Conservation (phyloP, 2,329 filamentous ascomycete genomes). For the Exophiala sideris region DNA sequence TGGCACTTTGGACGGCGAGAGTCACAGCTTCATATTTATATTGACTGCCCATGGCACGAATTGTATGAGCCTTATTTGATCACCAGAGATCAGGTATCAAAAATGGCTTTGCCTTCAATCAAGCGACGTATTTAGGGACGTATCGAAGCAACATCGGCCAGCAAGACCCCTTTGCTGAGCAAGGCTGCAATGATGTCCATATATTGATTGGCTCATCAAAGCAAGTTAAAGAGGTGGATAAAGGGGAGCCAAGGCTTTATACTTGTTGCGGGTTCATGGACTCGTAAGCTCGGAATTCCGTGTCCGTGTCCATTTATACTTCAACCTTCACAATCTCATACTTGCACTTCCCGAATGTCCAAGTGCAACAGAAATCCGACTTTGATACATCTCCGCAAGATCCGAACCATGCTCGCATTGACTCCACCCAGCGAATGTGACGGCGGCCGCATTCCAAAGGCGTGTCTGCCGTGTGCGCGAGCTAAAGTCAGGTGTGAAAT, state of each 20-base stretch:
- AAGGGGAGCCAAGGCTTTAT: neutral
- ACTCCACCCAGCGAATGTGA: neutral
- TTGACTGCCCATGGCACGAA: neutral
- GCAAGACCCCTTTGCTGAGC: neutral
- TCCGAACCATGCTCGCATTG: neutral
- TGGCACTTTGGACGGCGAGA: neutral
- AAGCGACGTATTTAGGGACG: neutral
- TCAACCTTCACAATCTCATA: neutral
- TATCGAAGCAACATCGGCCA: neutral
- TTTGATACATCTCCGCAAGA: neutral
- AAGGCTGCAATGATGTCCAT: neutral
- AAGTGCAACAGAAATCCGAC: neutral
- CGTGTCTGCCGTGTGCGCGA: conserved; percentile 13
- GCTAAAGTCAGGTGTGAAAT: conserved; percentile 15
- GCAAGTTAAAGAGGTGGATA: neutral
- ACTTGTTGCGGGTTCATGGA: neutral
- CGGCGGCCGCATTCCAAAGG: conserved; percentile 8
- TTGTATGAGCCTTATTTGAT: neutral
- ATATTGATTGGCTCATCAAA: neutral
- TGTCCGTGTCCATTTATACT: neutral
- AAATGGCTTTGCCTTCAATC: neutral
- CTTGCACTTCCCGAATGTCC: neutral
- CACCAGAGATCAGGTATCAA: neutral
- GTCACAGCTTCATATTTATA: neutral
- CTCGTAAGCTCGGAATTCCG: neutral